Percentiles rank a stretch among this genome's conserved stretches.
Evolutionary conservation across 2,329 filamentous ascomycete species (phyloP).

Genomic region (Arthrobotrys entomopaga): DNA sequence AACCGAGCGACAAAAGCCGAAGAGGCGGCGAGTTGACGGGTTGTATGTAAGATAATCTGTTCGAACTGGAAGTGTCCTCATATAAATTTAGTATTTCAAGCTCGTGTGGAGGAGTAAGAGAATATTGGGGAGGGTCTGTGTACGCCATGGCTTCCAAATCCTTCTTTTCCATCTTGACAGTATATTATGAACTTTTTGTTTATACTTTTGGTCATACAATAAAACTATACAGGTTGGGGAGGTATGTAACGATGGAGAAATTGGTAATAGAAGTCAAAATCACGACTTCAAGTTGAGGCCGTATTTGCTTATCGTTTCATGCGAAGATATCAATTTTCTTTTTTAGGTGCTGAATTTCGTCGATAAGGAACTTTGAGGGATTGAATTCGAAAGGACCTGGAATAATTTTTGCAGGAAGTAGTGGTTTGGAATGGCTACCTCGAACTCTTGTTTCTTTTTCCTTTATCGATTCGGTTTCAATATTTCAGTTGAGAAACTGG

Average conservation of each 20-base stretch:
- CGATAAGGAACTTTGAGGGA: no score
- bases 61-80: constrained; percentile 33
- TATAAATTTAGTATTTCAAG: constrained; percentile 55
- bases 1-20: constrained; percentile 47
- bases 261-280: no score
- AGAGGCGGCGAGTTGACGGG: constrained; percentile 42
- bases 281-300: no score
- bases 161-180: constrained; percentile 48
- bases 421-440: constrained; percentile 17
- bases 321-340: no score
- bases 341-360: no score
- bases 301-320: no score
- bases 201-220: no score
- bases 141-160: constrained; percentile 53
- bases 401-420: constrained; percentile 10
- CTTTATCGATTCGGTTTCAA: constrained; percentile 15
- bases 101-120: constrained; percentile 49
- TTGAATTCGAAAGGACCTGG: no score
- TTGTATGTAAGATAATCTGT: constrained; percentile 45
- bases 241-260: no score
- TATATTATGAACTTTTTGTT: constrained; percentile 16
- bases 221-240: no score
- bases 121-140: constrained; percentile 53
- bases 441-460: background rate
- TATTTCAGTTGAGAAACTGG: constrained; percentile 34